Percentiles rank a stretch among this genome's conserved stretches.
Conservation (phyloP, 306 rosid genomes). For the Castanopsis chinensis region DNA sequence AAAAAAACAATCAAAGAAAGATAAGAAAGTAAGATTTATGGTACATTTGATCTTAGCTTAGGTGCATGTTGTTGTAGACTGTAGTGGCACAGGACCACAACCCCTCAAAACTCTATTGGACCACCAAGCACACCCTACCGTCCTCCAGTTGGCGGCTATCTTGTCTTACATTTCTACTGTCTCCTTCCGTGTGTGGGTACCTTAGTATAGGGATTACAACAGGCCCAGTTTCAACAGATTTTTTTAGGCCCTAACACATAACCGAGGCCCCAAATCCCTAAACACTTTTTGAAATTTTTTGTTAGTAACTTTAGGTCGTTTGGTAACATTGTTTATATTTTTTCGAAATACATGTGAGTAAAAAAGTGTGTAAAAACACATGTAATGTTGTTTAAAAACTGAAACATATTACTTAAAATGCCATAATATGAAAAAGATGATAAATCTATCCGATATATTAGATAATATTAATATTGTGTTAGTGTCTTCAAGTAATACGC, state of each 20-base stretch:
- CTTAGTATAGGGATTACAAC: neutral
- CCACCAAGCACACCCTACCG: conserved; percentile 21
- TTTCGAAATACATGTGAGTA: too few relatives aligned
- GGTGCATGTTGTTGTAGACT: neutral
- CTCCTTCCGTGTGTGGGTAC: too few relatives aligned
- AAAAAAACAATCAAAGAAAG: neutral
- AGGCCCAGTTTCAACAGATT: too few relatives aligned
- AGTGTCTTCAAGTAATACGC: too few relatives aligned
- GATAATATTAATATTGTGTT: too few relatives aligned
- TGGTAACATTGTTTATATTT: too few relatives aligned
- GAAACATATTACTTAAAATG: too few relatives aligned
- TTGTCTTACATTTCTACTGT: neutral
- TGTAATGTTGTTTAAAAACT: too few relatives aligned
- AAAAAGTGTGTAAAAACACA: too few relatives aligned
- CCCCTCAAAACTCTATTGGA: conserved; percentile 15
- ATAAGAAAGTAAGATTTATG: neutral
- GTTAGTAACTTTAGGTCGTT: neutral
- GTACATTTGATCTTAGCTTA: neutral
- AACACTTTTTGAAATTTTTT: neutral
- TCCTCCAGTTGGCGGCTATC: conserved; percentile 30
- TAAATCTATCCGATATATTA: too few relatives aligned
- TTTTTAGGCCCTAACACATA: too few relatives aligned
- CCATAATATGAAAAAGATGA: too few relatives aligned
- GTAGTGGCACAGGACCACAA: conserved; percentile 18
- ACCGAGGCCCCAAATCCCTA: neutral